Evolutionary conservation across 371 early-diverging fungal genomes (phyloP).

Genomic region (Phascolomyces articulosus): DNA sequence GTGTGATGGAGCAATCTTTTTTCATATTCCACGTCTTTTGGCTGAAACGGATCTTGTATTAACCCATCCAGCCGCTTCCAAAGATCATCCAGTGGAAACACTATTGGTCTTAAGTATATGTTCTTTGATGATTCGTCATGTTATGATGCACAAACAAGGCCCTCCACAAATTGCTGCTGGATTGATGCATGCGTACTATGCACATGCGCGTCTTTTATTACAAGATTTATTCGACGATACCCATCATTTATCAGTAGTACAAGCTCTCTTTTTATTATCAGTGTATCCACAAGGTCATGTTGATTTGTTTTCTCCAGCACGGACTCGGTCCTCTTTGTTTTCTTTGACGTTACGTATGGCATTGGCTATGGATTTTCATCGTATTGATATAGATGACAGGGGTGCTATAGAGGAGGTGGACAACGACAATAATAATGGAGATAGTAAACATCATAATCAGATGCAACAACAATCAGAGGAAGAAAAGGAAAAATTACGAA

Average conservation of each 20-base stretch:
- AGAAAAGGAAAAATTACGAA: slow-evolving; percentile 33
- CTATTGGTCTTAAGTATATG: slow-evolving; percentile 43
- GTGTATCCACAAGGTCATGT: slow-evolving; percentile 40
- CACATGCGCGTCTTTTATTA: slow-evolving; percentile 39
- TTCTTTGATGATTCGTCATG: slow-evolving; percentile 43
- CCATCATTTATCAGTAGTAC: slow-evolving; percentile 40
- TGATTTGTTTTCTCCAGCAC: slow-evolving; percentile 33
- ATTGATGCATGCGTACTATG: slow-evolving; percentile 36
- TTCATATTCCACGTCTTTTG: slow-evolving; percentile 34
- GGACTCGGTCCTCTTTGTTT: slow-evolving; percentile 28
- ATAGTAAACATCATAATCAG: slow-evolving; percentile 16
- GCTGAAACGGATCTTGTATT: slow-evolving; percentile 38
- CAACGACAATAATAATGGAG: background rate
- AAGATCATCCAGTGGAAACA: slow-evolving; percentile 31
- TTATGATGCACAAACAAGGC: slow-evolving; percentile 28
- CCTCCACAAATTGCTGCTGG: slow-evolving; percentile 27
- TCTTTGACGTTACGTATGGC: slow-evolving; percentile 35
- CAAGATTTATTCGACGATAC: slow-evolving; percentile 52
- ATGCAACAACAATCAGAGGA: slow-evolving; percentile 1
- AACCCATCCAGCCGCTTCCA: slow-evolving; percentile 31
- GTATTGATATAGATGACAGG: slow-evolving; percentile 20
- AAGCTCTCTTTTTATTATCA: slow-evolving; percentile 44
- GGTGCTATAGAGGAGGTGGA: background rate
- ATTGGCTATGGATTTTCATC: slow-evolving; percentile 41
- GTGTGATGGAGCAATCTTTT: slow-evolving; percentile 42